Base-by-base conservation (phyloP, 495 filamentous ascomycete species). In the Aspergillus carlsbadensis region DNA sequence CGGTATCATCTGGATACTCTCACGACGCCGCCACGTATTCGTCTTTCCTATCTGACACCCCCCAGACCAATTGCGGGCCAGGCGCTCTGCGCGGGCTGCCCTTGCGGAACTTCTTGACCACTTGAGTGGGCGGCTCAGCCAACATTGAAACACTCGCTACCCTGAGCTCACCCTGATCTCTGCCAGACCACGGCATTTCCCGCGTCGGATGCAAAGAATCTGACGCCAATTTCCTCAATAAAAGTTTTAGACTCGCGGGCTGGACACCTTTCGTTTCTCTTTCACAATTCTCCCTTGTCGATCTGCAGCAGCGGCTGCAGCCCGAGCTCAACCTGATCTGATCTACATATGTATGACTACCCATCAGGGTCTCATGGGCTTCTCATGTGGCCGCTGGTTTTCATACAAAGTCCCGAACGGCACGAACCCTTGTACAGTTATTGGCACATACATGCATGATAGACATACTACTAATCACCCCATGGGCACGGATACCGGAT, bases 341-440 rank as follows among this genome's bases (percentile, higher is more conserved):
- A 39, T 36, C 17, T 18, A 36, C 24, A 34, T 29, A 31, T 21
- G 46, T 29, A 29, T 29, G 26, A 29, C 46, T 17, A 17, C 11
- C 41, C 41, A 11, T 8, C 34, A 10, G 35, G 46, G 46, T 31
- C 24, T 50, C 47, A 50, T 39, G 34, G 34, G 26, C 44, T 47
- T 47, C 33, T 10, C n/a, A 24, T 17, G 24, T 50, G 47, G 15
- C 45, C 20, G 13, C 33, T 21, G 24, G 20, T 5, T 36, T 20
- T 42, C 33, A 52, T 53, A 24, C 53, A 34, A 55, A 46, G 37
- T 22, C 17, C 26, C 51, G n/a, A 44, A 34, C 45, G 2, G 29
- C 45, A 48, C 45, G 22, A 13, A 31, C 17, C 26, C 43, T 48
- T 64, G 61, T 60, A 64, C 57, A 60, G 44, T 60, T 60, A 64